These are phyloP conservation scores for Phytopythium aichiense DNA, from an alignment of 352 stramenopile genomes.

Conservation along the genomic window DNA sequence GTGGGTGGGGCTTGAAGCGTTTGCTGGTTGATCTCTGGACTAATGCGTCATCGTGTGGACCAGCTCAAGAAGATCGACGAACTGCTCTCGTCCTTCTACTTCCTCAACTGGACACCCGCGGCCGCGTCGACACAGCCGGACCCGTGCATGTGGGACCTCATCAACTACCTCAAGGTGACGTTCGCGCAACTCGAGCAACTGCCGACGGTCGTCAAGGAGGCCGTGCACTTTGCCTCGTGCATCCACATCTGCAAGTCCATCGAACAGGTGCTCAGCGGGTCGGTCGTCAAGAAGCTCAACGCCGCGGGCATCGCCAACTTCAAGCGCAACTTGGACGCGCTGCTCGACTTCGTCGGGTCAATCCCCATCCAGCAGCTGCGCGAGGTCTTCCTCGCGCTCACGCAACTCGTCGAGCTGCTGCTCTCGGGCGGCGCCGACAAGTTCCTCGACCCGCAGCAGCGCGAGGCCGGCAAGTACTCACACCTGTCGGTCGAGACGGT, in stretches of 20 bases:
- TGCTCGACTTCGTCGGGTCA: slow-evolving; percentile 60
- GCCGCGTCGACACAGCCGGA: slow-evolving; percentile 58
- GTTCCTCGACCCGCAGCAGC: slow-evolving; percentile 59
- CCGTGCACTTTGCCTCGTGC: slow-evolving; percentile 72
- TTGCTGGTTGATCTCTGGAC: not conserved
- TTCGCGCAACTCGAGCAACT: slow-evolving; percentile 63
- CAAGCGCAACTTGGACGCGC: slow-evolving; percentile 69
- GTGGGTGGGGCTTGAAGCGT: slow-evolving; percentile 20
- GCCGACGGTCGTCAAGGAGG: slow-evolving; percentile 50
- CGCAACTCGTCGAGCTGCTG: slow-evolving; percentile 64
- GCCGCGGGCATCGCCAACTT: slow-evolving; percentile 71
- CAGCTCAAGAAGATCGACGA: slow-evolving; percentile 84
- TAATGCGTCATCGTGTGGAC: not conserved
- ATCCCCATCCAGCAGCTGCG: slow-evolving; percentile 55
- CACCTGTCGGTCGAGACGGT: slow-evolving; percentile 66
- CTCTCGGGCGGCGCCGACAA: slow-evolving; percentile 52
- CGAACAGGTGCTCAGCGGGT: slow-evolving; percentile 59
- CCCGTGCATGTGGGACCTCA: slow-evolving; percentile 78
- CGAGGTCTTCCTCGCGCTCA: slow-evolving; percentile 63
- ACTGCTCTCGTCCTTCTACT: slow-evolving; percentile 70
- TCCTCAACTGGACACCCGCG: slow-evolving; percentile 66
- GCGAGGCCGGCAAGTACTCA: slow-evolving; percentile 57
- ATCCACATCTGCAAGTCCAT: slow-evolving; percentile 77
- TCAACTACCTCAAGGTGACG: slow-evolving; percentile 82
- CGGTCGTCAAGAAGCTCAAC: slow-evolving; percentile 62